Percentiles rank a stretch among this genome's conserved stretches.
These are phyloP conservation scores for Neophaeococcomyces mojaviensis DNA, from an alignment of 2,329 filamentous ascomycete species.

Conservation along the genomic window DNA sequence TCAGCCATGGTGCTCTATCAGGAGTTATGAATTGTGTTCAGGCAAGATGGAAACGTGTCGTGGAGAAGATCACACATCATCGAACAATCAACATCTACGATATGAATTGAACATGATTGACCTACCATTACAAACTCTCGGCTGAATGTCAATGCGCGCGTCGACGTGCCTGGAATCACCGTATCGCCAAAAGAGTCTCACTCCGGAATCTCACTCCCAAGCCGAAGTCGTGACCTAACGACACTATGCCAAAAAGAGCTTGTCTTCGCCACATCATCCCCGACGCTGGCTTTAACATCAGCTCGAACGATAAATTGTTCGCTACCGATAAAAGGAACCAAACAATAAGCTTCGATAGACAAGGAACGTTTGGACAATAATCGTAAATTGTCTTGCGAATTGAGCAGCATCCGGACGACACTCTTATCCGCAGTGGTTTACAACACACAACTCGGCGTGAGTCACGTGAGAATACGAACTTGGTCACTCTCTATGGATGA, in stretches of 20 bases:
- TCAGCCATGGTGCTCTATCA: conserved; percentile 2
- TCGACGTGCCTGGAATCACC: neutral
- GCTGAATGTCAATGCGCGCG: conserved; percentile 4
- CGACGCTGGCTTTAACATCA: neutral
- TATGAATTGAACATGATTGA: neutral
- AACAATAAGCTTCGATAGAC: no score
- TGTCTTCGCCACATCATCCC: no score
- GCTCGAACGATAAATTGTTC: no score
- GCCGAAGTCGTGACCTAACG: neutral
- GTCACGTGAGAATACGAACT: no score
- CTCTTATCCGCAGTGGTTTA: no score
- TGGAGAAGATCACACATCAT: neutral
- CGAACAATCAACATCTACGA: neutral
- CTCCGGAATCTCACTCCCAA: neutral
- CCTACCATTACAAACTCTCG: neutral
- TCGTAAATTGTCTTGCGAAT: no score
- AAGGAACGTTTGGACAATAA: no score
- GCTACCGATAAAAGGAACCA: no score
- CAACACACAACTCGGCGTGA: no score
- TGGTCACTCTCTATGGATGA: no score
- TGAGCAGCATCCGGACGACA: no score
- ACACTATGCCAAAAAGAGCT: no score
- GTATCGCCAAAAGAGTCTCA: conserved; percentile 6
- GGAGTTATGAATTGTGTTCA: neutral
- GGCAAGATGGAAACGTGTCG: neutral